Conservation (phyloP, 805 yeast species). For the Candida yuanshanica region DNA sequence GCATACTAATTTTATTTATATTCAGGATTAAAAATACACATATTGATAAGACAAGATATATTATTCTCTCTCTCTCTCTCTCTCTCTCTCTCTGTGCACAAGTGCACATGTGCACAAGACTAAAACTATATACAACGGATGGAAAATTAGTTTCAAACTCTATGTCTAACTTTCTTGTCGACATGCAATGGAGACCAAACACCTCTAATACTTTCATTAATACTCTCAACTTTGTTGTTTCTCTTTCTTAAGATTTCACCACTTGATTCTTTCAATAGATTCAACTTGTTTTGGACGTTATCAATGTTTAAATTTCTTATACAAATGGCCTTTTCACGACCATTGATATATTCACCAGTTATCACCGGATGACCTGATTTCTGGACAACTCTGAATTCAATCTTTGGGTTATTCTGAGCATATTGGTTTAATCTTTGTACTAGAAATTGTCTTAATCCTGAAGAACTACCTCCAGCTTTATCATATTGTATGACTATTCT, state of each 20-base stretch:
- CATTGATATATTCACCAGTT: constrained; percentile 48
- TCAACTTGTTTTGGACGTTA: constrained; percentile 59
- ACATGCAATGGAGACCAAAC: constrained; percentile 96
- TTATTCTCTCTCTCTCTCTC: not conserved
- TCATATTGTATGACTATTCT: constrained; percentile 75
- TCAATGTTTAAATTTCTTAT: constrained; percentile 64
- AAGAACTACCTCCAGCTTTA: constrained; percentile 94
- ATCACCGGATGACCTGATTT: constrained; percentile 81
- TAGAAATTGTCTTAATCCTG: constrained; percentile 71
- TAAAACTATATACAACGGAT: constrained; percentile 1
- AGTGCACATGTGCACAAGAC: not conserved
- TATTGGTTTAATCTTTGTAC: constrained; percentile 44
- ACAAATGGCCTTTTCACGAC: constrained; percentile 56
- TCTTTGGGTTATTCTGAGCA: constrained; percentile 56
- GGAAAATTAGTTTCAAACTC: too few species aligned
- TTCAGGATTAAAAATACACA: not conserved
- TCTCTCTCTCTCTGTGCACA: not conserved
- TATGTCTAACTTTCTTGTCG: constrained; percentile 41
- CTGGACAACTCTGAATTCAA: constrained; percentile 65
- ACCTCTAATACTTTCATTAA: constrained; percentile 86
- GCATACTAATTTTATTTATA: not conserved
- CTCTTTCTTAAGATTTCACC: constrained; percentile 56
- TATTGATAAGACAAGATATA: not conserved
- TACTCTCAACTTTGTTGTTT: constrained; percentile 75
- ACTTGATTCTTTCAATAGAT: constrained; percentile 57